A percentile compares a stretch with the other conserved stretches of the same genome.
Evolutionary conservation across 768 basidiomycete species (phyloP).

Genomic region (Kwoniella bestiolae): DNA sequence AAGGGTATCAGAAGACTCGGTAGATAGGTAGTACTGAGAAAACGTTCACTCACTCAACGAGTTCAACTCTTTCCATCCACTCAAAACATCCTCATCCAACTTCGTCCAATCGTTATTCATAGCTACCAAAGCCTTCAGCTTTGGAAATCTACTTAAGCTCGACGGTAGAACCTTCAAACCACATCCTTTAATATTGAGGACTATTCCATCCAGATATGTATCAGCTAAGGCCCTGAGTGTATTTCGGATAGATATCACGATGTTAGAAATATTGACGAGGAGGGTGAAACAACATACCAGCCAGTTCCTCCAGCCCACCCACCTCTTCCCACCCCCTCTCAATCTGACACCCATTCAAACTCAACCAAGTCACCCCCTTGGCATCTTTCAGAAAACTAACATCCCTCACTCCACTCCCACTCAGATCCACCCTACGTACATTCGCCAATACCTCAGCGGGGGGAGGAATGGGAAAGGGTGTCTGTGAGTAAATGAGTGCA

Average conservation of each 20-base stretch:
- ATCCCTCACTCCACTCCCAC: conserved; percentile 41
- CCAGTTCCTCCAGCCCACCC: conserved; percentile 38
- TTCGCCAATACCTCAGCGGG: conserved; percentile 24
- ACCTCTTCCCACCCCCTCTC: conserved; percentile 45
- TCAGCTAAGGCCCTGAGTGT: too few relatives aligned
- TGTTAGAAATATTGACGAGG: too few relatives aligned
- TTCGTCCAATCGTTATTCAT: conserved; percentile 48
- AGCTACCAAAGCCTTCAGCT: conserved; percentile 49
- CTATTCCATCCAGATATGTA: conserved; percentile 12
- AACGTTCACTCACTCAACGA: conserved; percentile 45
- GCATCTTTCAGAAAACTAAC: conserved; percentile 34
- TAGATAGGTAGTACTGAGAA: too few relatives aligned
- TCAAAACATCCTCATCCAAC: conserved; percentile 36
- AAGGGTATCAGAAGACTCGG: too few relatives aligned
- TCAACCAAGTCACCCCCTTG: conserved; percentile 46
- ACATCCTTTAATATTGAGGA: conserved; percentile 45
- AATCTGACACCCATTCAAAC: conserved; percentile 41
- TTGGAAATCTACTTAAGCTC: conserved; percentile 20
- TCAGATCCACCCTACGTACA: conserved; percentile 40
- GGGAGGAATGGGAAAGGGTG: conserved; percentile 40
- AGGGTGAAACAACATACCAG: conserved; percentile 30
- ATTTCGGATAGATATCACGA: too few relatives aligned
- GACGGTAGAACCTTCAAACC: conserved; percentile 33
- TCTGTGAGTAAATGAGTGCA: conserved; percentile 41
- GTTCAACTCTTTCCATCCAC: conserved; percentile 46